A percentile compares a stretch with the other conserved stretches of the same genome.
These are phyloP conservation scores for Arabidopsis arenosa DNA, from an alignment of 345 rosid species.

Conservation along the genomic window DNA sequence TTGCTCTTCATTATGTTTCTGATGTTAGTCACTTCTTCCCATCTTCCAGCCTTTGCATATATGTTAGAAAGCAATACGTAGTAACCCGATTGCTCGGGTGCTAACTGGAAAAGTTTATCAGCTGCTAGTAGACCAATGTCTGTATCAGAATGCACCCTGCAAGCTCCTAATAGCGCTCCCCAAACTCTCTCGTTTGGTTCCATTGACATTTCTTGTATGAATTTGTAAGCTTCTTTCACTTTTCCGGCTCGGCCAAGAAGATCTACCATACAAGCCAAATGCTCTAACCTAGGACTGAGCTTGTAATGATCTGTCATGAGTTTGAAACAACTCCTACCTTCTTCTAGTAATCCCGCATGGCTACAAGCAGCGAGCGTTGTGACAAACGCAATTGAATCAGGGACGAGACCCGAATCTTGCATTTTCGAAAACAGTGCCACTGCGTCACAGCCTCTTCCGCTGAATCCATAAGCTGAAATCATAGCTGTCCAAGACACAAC, in stretches of 20 bases:
- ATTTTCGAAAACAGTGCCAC: slow-evolving; percentile 62
- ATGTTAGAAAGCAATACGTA: slow-evolving; percentile 78
- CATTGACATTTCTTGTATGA: slow-evolving; percentile 60
- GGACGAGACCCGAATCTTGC: slow-evolving; percentile 61
- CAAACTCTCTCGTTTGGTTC: slow-evolving; percentile 75
- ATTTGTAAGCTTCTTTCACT: slow-evolving; percentile 63
- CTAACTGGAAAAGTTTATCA: slow-evolving; percentile 61
- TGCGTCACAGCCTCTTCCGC: slow-evolving; percentile 65
- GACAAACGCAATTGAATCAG: slow-evolving; percentile 77
- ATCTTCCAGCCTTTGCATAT: slow-evolving; percentile 78
- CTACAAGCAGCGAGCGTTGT: slow-evolving; percentile 80
- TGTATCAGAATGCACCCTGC: slow-evolving; percentile 59
- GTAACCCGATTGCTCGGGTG: slow-evolving; percentile 69
- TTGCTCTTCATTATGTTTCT: slow-evolving; percentile 63
- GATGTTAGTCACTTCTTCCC: slow-evolving; percentile 64
- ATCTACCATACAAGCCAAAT: slow-evolving; percentile 81
- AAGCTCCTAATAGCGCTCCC: slow-evolving; percentile 79
- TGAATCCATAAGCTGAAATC: slow-evolving; percentile 75
- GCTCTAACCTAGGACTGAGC: slow-evolving; percentile 66
- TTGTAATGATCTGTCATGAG: slow-evolving; percentile 59
- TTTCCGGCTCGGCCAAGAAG: slow-evolving; percentile 70
- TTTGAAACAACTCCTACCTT: slow-evolving; percentile 56
- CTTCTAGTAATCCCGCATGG: slow-evolving; percentile 67
- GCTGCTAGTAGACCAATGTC: slow-evolving; percentile 72
- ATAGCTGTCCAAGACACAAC: slow-evolving; percentile 81